These are phyloP conservation scores for Eimeria necatrix DNA, from an alignment of 169 alveolate species.

Conservation along the genomic window DNA sequence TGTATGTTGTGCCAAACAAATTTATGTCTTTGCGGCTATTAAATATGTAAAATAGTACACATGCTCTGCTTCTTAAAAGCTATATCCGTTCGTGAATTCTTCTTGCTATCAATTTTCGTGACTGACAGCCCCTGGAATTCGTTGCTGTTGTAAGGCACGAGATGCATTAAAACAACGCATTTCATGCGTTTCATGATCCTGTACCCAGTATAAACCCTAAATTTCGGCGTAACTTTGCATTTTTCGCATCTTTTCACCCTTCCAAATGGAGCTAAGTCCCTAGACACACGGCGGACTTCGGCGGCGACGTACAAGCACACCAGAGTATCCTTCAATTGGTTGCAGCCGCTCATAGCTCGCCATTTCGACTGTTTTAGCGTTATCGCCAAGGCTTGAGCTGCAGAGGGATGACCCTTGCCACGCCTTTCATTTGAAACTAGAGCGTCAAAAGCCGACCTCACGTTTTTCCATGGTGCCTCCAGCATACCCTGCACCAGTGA, in stretches of 20 bases:
- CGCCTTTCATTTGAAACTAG: background rate
- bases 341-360: constrained; percentile 20
- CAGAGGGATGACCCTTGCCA: constrained; percentile 63
- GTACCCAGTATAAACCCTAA: background rate
- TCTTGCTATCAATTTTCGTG: background rate
- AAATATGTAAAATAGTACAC: background rate
- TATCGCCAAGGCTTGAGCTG: background rate
- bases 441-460: constrained; percentile 17
- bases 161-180: background rate
- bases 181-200: background rate
- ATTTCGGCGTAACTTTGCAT: background rate
- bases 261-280: background rate
- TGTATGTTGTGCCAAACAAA: background rate
- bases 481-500: constrained; percentile 54
- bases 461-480: constrained; percentile 69
- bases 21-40: background rate
- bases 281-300: constrained; percentile 1
- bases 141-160: background rate
- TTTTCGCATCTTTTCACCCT: constrained; percentile 13
- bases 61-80: background rate
- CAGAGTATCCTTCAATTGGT: constrained; percentile 17
- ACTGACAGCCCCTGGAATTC: constrained; percentile 66
- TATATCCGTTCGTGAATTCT: background rate
- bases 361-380: constrained; percentile 16
- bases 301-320: constrained; percentile 20